Evolutionary conservation across 78 protist species (phyloP).

Genomic region (Dictyostelium firmibasis): DNA sequence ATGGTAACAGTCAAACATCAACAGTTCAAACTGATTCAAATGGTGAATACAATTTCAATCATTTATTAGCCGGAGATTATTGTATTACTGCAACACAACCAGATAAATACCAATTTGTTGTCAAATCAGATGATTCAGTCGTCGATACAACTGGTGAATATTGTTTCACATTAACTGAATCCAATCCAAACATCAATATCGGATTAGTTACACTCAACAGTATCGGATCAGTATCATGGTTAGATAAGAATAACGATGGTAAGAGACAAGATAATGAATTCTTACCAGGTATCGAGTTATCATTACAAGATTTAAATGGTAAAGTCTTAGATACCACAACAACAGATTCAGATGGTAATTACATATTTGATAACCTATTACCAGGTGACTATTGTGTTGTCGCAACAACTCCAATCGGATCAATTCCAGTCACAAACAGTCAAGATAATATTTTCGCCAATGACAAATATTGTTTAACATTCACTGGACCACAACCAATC

Average conservation of each 20-base stretch:
- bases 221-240: not conserved
- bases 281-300: not conserved
- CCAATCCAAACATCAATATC: not conserved
- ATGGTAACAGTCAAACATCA: not conserved
- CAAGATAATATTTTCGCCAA: not conserved
- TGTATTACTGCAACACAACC: not conserved
- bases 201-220: not conserved
- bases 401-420: not conserved
- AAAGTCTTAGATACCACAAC: not conserved
- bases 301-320: not conserved
- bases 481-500: not conserved
- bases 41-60: slow-evolving; percentile 10
- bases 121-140: not conserved
- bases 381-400: not conserved
- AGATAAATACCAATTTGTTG: not conserved
- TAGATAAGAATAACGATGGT: slow-evolving; percentile 10
- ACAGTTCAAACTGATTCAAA: not conserved
- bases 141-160: not conserved
- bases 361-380: not conserved
- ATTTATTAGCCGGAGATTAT: not conserved
- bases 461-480: not conserved
- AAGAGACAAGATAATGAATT: not conserved
- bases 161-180: not conserved
- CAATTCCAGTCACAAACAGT: not conserved
- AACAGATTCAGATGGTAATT: slow-evolving; percentile 1